phyloP scores from a whole-genome alignment of 805 yeast genomes.

The Ogataea pignaliae region DNA sequence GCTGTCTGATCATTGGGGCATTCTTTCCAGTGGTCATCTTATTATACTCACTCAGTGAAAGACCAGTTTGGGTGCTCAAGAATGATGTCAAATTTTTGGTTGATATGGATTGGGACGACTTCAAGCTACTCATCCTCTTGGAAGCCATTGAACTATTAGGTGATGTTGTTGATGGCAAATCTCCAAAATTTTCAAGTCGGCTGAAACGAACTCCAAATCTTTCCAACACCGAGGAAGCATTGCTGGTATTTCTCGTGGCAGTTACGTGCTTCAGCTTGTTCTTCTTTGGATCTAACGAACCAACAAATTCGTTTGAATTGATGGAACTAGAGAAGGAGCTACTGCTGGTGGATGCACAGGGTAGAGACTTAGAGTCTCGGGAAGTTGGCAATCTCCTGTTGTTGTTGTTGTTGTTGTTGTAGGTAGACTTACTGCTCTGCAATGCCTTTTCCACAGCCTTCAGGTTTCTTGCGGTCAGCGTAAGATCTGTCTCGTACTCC shows the following conservation, averaged over 20 bases:
- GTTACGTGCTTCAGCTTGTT: background rate
- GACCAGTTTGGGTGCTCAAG: constrained; percentile 10
- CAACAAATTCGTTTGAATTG: background rate
- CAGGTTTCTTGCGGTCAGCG: constrained; percentile 1
- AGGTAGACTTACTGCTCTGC: background rate
- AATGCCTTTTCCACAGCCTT: constrained; percentile 2
- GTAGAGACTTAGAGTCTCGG: background rate
- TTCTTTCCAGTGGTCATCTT: background rate
- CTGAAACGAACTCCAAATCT: constrained; percentile 28
- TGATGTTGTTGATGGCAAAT: background rate
- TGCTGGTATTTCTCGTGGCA: constrained; percentile 4
- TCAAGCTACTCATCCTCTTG: constrained; percentile 4
- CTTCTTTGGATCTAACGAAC: constrained; percentile 24
- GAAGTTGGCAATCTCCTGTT: background rate
- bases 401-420: background rate
- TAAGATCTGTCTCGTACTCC: background rate
- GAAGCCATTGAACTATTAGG: background rate
- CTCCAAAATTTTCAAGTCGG: constrained; percentile 16
- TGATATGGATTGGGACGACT: constrained; percentile 24
- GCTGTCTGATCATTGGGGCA: constrained; percentile 2
- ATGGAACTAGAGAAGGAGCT: background rate
- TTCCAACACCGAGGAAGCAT: constrained; percentile 21
- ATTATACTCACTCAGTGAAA: constrained; percentile 20
- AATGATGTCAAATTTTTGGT: constrained; percentile 24
- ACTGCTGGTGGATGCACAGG: background rate